Conservation (phyloP, 2,329 filamentous ascomycete genomes). For the Onygenales sp. region DNA sequence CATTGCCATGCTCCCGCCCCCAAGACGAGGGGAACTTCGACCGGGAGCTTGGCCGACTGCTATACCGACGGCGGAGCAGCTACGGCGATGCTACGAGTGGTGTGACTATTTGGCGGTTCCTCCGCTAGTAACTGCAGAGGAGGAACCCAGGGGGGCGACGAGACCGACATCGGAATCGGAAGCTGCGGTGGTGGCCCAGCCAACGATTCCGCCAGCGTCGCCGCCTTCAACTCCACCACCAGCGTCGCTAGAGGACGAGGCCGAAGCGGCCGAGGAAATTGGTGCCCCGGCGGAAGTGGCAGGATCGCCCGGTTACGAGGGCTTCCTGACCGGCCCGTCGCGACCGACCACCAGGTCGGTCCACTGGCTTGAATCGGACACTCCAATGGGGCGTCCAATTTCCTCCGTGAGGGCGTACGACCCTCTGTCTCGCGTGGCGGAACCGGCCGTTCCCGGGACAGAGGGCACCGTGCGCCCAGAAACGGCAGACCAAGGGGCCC, state of each 20-base stretch:
- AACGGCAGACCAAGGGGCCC: not conserved
- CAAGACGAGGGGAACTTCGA: not conserved
- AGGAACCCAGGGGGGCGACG: no score
- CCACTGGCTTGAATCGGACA: conserved; percentile 4
- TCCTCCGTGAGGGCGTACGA: conserved; percentile 8
- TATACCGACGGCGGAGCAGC: not conserved
- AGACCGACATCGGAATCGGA: no score
- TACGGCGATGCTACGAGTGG: no score
- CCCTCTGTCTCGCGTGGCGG: conserved; percentile 5
- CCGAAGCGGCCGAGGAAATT: not conserved
- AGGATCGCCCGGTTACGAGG: not conserved
- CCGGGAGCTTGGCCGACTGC: not conserved
- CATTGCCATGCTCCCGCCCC: not conserved
- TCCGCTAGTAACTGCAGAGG: no score
- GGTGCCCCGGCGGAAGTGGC: not conserved
- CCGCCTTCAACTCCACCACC: not conserved
- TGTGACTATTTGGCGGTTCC: no score
- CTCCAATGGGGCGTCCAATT: conserved; percentile 10
- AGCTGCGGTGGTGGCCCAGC: no score
- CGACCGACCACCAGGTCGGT: not conserved
- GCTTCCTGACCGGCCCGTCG: not conserved
- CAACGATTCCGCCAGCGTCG: not conserved
- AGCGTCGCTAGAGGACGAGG: not conserved
- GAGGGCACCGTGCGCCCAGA: conserved; percentile 2
- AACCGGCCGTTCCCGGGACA: not conserved